Evolutionary conservation across 768 basidiomycete genomes (phyloP), one percentile per base, ranked within the genome.

Genomic region (Leccinum truebloodii): DNA sequence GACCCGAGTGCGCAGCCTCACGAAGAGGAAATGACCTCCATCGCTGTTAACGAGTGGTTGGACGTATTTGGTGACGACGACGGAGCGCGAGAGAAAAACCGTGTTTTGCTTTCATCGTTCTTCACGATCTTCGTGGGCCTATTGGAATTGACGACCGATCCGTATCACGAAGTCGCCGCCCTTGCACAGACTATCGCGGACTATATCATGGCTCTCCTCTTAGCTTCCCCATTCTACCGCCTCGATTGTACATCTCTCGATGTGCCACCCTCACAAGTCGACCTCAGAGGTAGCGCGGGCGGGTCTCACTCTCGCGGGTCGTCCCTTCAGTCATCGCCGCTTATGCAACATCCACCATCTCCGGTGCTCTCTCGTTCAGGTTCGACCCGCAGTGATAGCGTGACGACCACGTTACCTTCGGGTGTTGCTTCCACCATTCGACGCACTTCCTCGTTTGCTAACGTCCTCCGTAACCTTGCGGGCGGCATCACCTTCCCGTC

Each of bases 101-200:
- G 91, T 12, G 89, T 92, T 8, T 77, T 94, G 3, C 79, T 98
- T 30, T 92, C 92, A n/a, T 92, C 90, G 3, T 94, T 96, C 79
- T 94, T 93, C 80, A 94, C 94, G 24, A 92, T 98, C 64, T 95
- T 92, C 67, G 88, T 89, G 16, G 84, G 89, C 6, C 81, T 99
- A 16, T 78, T 97, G 60, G 95, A 98, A 71, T 82, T 98, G 10
- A 93, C 95, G 0, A 89, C 89, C 10, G 97, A 98, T 68, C 92
- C 96, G 0, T 94, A 96, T 68, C 86, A 89, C 52, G 95, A 98
- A 72, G 95, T 98, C 14, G 90, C 94, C 0, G 86, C 90, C 8
- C 86, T 92, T 69, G 95, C 95, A 1, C 90, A 91, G 68, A 95
- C 92, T 0, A 86, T 96, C 28, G 83, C 94, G 32, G 97, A 99